phyloP scores from a whole-genome alignment of 2,329 filamentous ascomycete genomes.

The Cladosporium sp. region DNA sequence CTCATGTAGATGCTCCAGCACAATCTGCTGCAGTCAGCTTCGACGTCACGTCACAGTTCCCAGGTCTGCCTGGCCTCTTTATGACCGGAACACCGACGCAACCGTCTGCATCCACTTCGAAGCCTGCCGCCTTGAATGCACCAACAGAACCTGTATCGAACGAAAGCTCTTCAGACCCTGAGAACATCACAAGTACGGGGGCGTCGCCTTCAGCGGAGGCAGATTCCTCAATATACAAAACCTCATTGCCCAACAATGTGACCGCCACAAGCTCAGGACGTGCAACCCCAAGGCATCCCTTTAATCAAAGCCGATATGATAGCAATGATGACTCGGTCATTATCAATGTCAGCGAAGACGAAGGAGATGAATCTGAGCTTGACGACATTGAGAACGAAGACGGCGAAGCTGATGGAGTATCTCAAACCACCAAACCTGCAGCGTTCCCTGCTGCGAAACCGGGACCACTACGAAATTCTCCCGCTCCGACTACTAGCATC shows the following conservation, averaged over 20 bases:
- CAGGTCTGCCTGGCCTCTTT: slow-evolving; percentile 27
- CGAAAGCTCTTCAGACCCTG: not conserved
- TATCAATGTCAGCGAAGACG: slow-evolving; percentile 71
- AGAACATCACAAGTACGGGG: not conserved
- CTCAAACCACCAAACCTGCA: not conserved
- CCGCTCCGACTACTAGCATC: not conserved
- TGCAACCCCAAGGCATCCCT: slow-evolving; percentile 54
- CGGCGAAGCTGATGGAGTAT: not conserved
- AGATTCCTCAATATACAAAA: not conserved
- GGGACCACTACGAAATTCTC: not conserved
- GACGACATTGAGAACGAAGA: slow-evolving; percentile 8
- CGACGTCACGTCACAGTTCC: slow-evolving; percentile 2
- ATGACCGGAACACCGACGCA: slow-evolving; percentile 17
- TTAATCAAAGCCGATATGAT: slow-evolving; percentile 50
- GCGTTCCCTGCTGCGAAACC: not conserved
- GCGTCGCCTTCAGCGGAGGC: not conserved
- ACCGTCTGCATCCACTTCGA: not conserved
- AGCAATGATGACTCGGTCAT: slow-evolving; percentile 61
- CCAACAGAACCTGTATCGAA: not conserved
- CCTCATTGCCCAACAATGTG: not conserved
- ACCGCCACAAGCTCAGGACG: slow-evolving; percentile 12
- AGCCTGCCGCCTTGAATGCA: not conserved
- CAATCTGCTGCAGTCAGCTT: not conserved
- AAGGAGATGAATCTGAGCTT: slow-evolving; percentile 21
- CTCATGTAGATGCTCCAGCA: no score